Conservation (phyloP, 495 filamentous ascomycete species). For the Elasticomyces elasticus region DNA sequence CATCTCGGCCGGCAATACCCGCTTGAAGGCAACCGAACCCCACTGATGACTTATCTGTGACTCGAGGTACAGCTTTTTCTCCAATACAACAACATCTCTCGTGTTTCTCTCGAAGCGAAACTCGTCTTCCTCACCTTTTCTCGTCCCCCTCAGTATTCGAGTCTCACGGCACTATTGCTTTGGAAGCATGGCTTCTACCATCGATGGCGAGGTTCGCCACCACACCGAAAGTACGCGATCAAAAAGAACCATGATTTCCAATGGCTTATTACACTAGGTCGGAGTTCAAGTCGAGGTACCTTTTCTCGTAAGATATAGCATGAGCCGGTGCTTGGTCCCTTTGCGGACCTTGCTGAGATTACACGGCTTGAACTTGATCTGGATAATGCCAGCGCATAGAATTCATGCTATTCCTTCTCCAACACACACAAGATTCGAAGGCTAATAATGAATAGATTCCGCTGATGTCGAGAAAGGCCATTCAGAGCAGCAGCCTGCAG, state of each 20-base stretch:
- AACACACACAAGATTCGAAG: not conserved
- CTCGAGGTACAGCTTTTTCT: too few species aligned
- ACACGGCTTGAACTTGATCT: slow-evolving; percentile 97
- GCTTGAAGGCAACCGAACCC: too few species aligned
- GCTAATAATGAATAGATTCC: not conserved
- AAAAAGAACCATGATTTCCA: slow-evolving; percentile 6
- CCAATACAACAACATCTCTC: too few species aligned
- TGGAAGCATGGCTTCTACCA: too few species aligned
- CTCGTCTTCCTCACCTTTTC: too few species aligned
- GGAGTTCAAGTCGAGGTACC: slow-evolving; percentile 20
- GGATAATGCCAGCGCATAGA: slow-evolving; percentile 96
- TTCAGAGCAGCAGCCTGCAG: not conserved
- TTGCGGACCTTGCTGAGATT: slow-evolving; percentile 61
- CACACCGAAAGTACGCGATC: slow-evolving; percentile 8
- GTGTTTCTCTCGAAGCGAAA: too few species aligned
- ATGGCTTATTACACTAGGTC: not conserved
- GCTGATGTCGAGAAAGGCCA: slow-evolving; percentile 21
- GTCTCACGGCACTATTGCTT: too few species aligned
- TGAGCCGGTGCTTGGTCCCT: slow-evolving; percentile 23
- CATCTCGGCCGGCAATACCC: too few species aligned
- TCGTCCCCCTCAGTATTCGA: too few species aligned
- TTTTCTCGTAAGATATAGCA: slow-evolving; percentile 18
- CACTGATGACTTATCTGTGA: too few species aligned
- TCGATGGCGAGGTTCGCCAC: too few species aligned
- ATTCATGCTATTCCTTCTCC: slow-evolving; percentile 57